These are phyloP conservation scores for Botrytis porri DNA, from an alignment of 2,329 filamentous ascomycete genomes.

Conservation along the genomic window DNA sequence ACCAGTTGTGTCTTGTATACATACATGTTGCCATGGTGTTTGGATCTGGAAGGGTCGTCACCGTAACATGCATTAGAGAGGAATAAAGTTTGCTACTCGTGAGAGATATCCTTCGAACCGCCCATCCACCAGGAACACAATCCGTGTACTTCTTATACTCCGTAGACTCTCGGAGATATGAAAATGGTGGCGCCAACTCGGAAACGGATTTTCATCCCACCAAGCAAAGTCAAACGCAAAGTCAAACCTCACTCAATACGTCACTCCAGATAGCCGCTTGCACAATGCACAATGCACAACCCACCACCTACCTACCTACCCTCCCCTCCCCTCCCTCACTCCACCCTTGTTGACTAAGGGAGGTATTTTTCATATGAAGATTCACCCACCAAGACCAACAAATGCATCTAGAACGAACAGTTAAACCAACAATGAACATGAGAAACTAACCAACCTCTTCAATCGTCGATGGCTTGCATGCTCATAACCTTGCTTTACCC, in stretches of 20 bases:
- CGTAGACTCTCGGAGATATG: background rate
- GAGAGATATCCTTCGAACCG: background rate
- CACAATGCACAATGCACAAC: background rate
- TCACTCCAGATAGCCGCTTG: background rate
- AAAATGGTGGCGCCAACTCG: background rate
- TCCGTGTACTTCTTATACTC: too few species aligned
- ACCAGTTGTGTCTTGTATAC: background rate
- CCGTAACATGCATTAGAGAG: too few species aligned
- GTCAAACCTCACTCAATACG: background rate
- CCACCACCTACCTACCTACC: too few species aligned
- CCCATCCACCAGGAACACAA: background rate
- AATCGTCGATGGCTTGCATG: constrained; percentile 3
- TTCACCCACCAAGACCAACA: background rate
- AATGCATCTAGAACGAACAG: background rate
- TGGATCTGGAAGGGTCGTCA: background rate
- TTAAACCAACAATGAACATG: background rate
- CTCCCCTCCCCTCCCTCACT: background rate
- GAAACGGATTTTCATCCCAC: background rate
- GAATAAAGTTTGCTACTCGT: background rate
- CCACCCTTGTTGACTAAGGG: background rate
- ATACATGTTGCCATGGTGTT: background rate
- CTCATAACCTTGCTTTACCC: constrained; percentile 3
- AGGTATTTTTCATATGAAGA: background rate
- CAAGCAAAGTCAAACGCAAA: background rate
- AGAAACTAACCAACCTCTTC: background rate